Base-by-base conservation (phyloP, 2,329 filamentous ascomycete genomes). In the Periconia sp. region DNA sequence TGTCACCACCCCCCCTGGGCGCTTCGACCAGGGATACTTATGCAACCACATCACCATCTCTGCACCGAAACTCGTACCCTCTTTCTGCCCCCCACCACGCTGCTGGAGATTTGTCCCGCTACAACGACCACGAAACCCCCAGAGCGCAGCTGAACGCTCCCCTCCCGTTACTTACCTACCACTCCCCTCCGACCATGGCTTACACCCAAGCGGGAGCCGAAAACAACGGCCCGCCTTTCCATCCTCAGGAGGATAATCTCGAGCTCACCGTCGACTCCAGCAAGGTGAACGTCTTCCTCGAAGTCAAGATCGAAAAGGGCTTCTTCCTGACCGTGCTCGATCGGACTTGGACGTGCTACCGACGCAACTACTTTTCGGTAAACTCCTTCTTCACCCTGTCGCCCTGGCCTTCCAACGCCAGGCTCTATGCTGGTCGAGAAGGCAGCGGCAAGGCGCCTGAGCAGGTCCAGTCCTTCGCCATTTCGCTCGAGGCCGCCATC, bases 281-380 rank as follows among this genome's bases (percentile, higher is more conserved):
- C n/a, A n/a, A n/a, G n/a, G n/a, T n/a, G n/a, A n/a, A n/a, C n/a
- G n/a, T n/a, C n/a, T n/a, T n/a, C 14, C 90, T 96, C 58, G 81
- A 87, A 30, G 90, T 90, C 35, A 88, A 85, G 64, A 91, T 96
- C 55, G 90, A 95, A 71, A 95, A 96, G 65, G 92, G 92, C 0
- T 95, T 96, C 75, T 96, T 96, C 70, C 78, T 86, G 47, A 77
- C 78, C 35, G 83, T n/a, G n/a, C n/a, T 82, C 3, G 92, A 95
- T 51, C 81, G 84, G 17, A 90, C 92, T 63, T 96, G 91, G 91
- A 96, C 92, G 0, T 96, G 92, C 76, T 96, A 96, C 70, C 83
- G 92, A 33, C 83, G 92, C 42, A 96, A 96, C 71, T 96, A 96
- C 74, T 94, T 96, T 70, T 88, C 90, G 0, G 91, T 94, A 49